A percentile compares a stretch with the other conserved stretches of the same genome.
Evolutionary conservation across 2,329 filamentous ascomycete genomes (phyloP).

Genomic region (Hymenoscyphus infarciens): DNA sequence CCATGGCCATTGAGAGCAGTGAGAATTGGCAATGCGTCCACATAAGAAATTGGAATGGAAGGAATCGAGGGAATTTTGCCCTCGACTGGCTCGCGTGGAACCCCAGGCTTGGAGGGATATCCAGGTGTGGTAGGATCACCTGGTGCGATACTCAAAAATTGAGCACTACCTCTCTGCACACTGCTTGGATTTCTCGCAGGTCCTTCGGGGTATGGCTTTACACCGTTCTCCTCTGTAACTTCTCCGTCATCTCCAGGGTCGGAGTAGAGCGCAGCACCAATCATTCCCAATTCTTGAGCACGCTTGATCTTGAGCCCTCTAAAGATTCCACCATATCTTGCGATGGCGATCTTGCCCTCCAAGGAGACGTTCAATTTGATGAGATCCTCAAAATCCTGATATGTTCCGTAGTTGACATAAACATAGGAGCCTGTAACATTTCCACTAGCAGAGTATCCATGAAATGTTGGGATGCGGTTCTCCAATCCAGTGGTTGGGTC

Average conservation of each 20-base stretch:
- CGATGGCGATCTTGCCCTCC: slow-evolving; percentile 80
- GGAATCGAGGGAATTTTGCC: slow-evolving; percentile 77
- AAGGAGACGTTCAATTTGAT: slow-evolving; percentile 70
- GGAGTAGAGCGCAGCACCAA: slow-evolving; percentile 79
- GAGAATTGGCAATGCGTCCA: slow-evolving; percentile 82
- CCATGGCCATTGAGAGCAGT: slow-evolving; percentile 87
- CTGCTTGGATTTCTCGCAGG: slow-evolving; percentile 84
- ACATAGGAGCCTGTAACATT: slow-evolving; percentile 87
- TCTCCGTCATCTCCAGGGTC: slow-evolving; percentile 88
- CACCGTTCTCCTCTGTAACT: slow-evolving; percentile 76
- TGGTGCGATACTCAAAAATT: slow-evolving; percentile 68
- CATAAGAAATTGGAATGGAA: slow-evolving; percentile 85
- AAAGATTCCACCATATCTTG: slow-evolving; percentile 82
- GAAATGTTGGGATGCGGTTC: slow-evolving; percentile 81
- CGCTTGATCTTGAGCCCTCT: slow-evolving; percentile 89
- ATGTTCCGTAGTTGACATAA: slow-evolving; percentile 89
- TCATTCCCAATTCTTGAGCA: slow-evolving; percentile 84
- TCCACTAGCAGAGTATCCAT: slow-evolving; percentile 88
- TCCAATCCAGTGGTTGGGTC: slow-evolving; percentile 73
- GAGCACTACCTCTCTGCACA: slow-evolving; percentile 83
- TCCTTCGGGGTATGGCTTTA: slow-evolving; percentile 75
- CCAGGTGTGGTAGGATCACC: slow-evolving; percentile 90
- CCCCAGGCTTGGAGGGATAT: slow-evolving; percentile 89
- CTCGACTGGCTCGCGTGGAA: slow-evolving; percentile 67
- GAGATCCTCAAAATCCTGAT: slow-evolving; percentile 79